Conservation (phyloP, 495 filamentous ascomycete species). For the Alectoria sarmentosa region DNA sequence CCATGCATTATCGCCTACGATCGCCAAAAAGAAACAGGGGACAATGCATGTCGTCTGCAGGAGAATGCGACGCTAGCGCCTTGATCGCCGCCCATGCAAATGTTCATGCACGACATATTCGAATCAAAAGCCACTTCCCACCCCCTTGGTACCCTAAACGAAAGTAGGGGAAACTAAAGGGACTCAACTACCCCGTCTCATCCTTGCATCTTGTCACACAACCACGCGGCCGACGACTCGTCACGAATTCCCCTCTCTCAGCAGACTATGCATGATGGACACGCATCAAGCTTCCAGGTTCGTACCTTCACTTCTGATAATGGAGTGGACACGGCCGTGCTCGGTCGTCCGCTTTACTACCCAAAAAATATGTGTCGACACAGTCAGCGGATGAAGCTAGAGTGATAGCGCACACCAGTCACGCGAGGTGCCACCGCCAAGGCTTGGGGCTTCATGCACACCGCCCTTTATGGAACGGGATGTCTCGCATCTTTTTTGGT, state of each 20-base stretch:
- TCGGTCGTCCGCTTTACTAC: slow-evolving; percentile 3
- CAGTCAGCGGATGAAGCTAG: slow-evolving; percentile 1
- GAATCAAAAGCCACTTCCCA: slow-evolving; percentile 9
- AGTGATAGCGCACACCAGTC: background rate
- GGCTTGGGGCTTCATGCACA: slow-evolving; percentile 6
- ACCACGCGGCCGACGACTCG: slow-evolving; percentile 1
- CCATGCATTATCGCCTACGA: background rate
- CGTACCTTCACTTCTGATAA: too few species aligned
- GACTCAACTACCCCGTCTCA: background rate
- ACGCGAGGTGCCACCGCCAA: background rate
- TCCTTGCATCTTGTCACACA: background rate
- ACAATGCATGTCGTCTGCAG: background rate
- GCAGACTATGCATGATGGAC: background rate
- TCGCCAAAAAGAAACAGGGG: background rate
- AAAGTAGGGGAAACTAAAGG: background rate
- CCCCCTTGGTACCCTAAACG: slow-evolving; percentile 9
- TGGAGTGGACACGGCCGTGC: background rate
- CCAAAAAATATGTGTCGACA: too few species aligned
- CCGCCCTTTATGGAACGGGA: slow-evolving; percentile 10
- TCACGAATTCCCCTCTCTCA: background rate
- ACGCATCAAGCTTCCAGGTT: background rate
- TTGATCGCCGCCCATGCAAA: slow-evolving; percentile 3
- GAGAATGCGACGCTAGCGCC: background rate
- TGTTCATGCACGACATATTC: slow-evolving; percentile 15
- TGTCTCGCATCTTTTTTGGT: slow-evolving; percentile 11